Conservation (phyloP, 306 rosid species). For the Rosa persica region DNA sequence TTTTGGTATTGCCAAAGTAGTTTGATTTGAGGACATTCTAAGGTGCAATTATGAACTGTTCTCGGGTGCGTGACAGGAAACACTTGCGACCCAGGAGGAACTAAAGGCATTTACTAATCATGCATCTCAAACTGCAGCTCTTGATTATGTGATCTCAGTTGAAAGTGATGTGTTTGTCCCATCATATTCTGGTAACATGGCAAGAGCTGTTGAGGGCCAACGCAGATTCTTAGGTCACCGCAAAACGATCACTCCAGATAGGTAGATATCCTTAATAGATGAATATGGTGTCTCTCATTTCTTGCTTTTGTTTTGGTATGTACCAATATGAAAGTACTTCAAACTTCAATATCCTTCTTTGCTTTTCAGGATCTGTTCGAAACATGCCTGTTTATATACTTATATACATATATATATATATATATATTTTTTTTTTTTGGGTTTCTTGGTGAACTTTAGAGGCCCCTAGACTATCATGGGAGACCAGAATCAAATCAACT, state of each 20-base stretch:
- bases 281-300: neutral
- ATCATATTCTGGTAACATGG: conserved; percentile 92
- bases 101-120: conserved; percentile 70
- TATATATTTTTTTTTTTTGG: neutral
- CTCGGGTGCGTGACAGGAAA: conserved; percentile 62
- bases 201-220: conserved; percentile 95
- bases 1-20: conserved; percentile 16
- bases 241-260: conserved; percentile 81
- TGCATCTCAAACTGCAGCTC: conserved; percentile 89
- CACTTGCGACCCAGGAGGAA: conserved; percentile 74
- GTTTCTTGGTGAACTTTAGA: neutral
- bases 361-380: conserved; percentile 4
- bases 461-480: neutral
- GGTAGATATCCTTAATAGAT: conserved; percentile 40
- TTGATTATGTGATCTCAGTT: conserved; percentile 83
- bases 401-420: too few species aligned
- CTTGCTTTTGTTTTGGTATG: conserved; percentile 10
- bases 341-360: neutral
- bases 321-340: neutral
- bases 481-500: neutral
- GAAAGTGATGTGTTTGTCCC: conserved; percentile 92
- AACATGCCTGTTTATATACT: neutral
- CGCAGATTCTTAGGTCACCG: conserved; percentile 88
- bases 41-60: conserved; percentile 26
- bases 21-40: conserved; percentile 22